Base-by-base conservation (phyloP, 768 basidiomycete genomes). In the Kwoniella sp. region DNA sequence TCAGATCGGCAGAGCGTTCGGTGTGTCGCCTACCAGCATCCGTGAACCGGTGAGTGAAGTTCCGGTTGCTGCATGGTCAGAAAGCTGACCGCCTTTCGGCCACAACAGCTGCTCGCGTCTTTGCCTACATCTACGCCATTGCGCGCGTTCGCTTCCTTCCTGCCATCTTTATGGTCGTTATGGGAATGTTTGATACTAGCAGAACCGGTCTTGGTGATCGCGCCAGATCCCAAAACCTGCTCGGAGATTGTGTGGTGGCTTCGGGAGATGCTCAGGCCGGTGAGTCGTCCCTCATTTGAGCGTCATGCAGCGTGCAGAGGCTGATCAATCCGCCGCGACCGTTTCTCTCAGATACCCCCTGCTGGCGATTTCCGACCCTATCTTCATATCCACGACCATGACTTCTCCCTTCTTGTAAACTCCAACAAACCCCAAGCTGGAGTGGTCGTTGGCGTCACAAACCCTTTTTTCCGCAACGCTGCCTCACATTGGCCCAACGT, bases 171-270 rank as follows among this genome's bases (percentile, higher is more conserved):
- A 4, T 82, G 83, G 80, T 79, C 83, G 25, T 68, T 85, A 58
- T 99, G 95, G 95, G 95, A 99, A 80, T 93, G 93, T 60, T 82
- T 97, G 0, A 84, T 97, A 0, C 84, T 97, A 11, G 91, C 89
- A 67, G 94, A 99, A 76, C 92, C 95, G 0, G 85, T 99, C 7
- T 82, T 98, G 22, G 84, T 98, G 29, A 93, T 89, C 70, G 90
- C 90, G 2, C 80, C 86, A 0, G 92, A 94, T 22, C 86, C 90
- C 0, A 85, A 88, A 75, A 91, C 90, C 0, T 93, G 91, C 68
- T 80, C 79, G 1, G 89, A 92, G 71, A 89, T 90, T 20, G 84
- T 97, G 4, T 93, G 92, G 92, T 95, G 92, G 90, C 81, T 99
- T 20, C 85, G 90, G 25, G 92, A 95, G 76, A 83, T 97, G 11